Evolutionary conservation across 2,329 filamentous ascomycete genomes (phyloP).

Genomic region (Xylariaceae sp.): DNA sequence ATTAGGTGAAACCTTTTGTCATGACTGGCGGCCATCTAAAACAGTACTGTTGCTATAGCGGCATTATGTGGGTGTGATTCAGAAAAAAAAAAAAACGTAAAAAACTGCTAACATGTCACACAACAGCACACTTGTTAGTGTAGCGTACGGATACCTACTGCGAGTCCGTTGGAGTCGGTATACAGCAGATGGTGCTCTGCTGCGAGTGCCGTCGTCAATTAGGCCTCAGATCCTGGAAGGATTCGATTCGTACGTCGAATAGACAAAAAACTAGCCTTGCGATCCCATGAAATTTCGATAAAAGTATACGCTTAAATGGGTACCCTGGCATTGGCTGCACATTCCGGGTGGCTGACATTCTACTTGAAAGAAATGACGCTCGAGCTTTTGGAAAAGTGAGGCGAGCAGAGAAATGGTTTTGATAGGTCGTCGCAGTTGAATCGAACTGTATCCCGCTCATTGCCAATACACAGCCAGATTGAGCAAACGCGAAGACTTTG

Average conservation of each 20-base stretch:
- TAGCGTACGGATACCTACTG: slow-evolving; percentile 10
- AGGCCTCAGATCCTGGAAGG: neutral
- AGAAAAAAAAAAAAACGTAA: no score
- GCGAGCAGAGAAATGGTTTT: slow-evolving; percentile 10
- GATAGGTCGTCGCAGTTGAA: slow-evolving; percentile 12
- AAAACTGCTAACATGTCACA: no score
- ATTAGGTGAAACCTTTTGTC: no score
- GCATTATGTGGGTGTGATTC: no score
- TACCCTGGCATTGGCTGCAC: neutral
- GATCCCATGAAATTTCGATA: neutral
- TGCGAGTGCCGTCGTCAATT: neutral
- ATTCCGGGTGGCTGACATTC: no score
- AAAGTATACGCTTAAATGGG: neutral
- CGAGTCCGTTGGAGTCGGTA: neutral
- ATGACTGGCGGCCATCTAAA: no score
- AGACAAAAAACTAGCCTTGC: neutral
- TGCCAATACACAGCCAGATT: no score
- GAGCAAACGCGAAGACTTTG: no score
- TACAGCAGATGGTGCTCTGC: neutral
- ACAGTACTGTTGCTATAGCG: no score
- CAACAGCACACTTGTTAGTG: no score
- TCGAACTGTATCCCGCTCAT: no score
- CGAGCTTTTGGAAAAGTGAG: slow-evolving; percentile 15
- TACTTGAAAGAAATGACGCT: slow-evolving; percentile 12
- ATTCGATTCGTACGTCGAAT: neutral